Evolutionary conservation across 2,329 filamentous ascomycete genomes (phyloP).

Genomic region (Macrophomina tecta): DNA sequence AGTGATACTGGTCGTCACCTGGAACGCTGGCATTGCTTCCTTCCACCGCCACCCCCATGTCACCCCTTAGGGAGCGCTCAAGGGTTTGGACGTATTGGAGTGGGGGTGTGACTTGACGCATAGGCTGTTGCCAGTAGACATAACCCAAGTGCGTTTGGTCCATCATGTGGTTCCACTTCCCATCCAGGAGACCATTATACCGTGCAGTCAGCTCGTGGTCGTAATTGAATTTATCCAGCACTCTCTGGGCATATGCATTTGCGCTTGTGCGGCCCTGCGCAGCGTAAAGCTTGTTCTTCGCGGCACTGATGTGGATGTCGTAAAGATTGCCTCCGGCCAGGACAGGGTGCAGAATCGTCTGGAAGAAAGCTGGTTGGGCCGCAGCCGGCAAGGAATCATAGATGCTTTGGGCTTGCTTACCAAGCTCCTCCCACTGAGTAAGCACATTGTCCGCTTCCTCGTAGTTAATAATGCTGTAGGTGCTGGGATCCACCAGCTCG

Average conservation of each 20-base stretch:
- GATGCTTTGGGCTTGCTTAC: conserved; percentile 60
- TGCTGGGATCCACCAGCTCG: conserved; percentile 64
- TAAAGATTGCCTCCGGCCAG: conserved; percentile 64
- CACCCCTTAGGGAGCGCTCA: conserved; percentile 65
- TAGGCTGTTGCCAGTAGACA: conserved; percentile 68
- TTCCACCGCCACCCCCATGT: conserved; percentile 69
- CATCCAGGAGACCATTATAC: conserved; percentile 44
- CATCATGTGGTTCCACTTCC: conserved; percentile 49
- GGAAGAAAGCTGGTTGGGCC: conserved; percentile 65
- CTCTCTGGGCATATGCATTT: conserved; percentile 44
- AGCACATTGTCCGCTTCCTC: conserved; percentile 66
- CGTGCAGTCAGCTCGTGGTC: conserved; percentile 44
- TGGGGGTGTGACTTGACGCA: conserved; percentile 70
- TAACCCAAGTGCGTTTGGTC: conserved; percentile 50
- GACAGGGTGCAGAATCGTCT: conserved; percentile 66
- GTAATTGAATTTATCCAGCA: conserved; percentile 45
- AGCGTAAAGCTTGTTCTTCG: conserved; percentile 45
- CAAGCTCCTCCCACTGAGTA: conserved; percentile 61
- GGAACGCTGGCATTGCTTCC: conserved; percentile 70
- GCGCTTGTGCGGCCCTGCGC: conserved; percentile 47
- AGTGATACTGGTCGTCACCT: conserved; percentile 69
- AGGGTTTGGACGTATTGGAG: conserved; percentile 65
- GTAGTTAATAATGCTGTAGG: conserved; percentile 68
- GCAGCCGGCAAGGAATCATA: conserved; percentile 60
- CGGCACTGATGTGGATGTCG: conserved; percentile 51